phyloP scores from a whole-genome alignment of 1,139 yeast genomes.

The Blastobotrys indianensis region DNA sequence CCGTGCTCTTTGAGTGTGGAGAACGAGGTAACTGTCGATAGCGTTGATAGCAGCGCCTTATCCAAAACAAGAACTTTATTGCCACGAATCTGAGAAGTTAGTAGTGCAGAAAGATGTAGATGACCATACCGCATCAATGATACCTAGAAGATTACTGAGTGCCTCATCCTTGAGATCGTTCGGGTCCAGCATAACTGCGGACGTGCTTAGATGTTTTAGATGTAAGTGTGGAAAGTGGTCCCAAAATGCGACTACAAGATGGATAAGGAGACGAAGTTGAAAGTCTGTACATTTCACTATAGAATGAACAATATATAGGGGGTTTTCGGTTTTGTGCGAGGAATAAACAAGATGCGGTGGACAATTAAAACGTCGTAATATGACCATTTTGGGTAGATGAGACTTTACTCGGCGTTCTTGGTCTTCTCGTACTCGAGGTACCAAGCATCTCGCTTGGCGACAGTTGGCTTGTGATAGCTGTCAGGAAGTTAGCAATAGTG shows the following conservation, averaged over 20 bases:
- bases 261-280: not conserved
- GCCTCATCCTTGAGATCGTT: conserved; percentile 29
- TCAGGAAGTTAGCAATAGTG: not conserved
- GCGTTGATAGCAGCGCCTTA: conserved; percentile 45
- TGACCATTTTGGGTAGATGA: not conserved
- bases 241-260: not conserved
- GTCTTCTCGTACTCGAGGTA: conserved; percentile 74
- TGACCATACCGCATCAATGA: conserved; percentile 30
- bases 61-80: conserved; percentile 48
- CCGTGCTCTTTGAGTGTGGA: conserved; percentile 48
- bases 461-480: conserved; percentile 61
- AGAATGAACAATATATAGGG: too few relatives aligned
- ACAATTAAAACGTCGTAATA: too few relatives aligned
- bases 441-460: conserved; percentile 76
- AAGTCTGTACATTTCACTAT: too few relatives aligned
- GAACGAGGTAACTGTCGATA: conserved; percentile 60
- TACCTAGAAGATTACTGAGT: conserved; percentile 25
- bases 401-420: conserved; percentile 43
- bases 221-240: conserved; percentile 1
- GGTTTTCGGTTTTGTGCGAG: too few relatives aligned
- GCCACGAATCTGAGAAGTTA: conserved; percentile 24
- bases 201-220: too few relatives aligned
- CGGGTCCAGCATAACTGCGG: conserved; percentile 20
- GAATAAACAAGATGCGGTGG: too few relatives aligned
- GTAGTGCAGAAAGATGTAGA: not conserved